phyloP scores from a whole-genome alignment of 2,329 filamentous ascomycete genomes.

The Tolypocladium album region DNA sequence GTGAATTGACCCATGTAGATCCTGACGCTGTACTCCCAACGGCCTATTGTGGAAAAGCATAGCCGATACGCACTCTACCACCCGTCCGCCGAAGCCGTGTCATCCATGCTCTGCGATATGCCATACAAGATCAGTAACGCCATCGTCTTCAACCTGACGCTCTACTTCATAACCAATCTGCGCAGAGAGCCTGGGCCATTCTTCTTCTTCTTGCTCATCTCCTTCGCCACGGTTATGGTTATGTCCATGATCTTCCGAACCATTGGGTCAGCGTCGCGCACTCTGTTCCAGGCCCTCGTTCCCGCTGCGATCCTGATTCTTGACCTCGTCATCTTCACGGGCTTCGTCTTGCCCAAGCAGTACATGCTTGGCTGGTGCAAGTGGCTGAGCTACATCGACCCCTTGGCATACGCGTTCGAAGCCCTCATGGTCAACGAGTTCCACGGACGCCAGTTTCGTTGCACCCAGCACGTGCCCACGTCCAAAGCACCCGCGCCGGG shows the following conservation, averaged over 20 bases:
- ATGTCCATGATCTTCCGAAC: slow-evolving; percentile 85
- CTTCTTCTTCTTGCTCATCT: slow-evolving; percentile 77
- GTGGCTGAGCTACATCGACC: slow-evolving; percentile 77
- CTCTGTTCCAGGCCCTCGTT: slow-evolving; percentile 53
- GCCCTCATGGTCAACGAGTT: slow-evolving; percentile 79
- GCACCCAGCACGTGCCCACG: slow-evolving; percentile 34
- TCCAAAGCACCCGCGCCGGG: background rate
- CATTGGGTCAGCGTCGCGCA: slow-evolving; percentile 66
- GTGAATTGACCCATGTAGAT: slow-evolving; percentile 37
- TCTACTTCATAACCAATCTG: slow-evolving; percentile 85
- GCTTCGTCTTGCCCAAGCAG: slow-evolving; percentile 52
- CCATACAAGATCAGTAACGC: slow-evolving; percentile 67
- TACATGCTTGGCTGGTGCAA: slow-evolving; percentile 74
- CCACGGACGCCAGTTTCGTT: slow-evolving; percentile 47
- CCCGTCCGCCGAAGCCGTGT: slow-evolving; percentile 76
- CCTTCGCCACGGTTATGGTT: slow-evolving; percentile 58
- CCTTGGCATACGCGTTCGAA: slow-evolving; percentile 73
- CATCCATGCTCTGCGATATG: slow-evolving; percentile 77
- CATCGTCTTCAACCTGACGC: slow-evolving; percentile 64
- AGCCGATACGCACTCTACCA: slow-evolving; percentile 79
- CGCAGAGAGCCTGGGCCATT: slow-evolving; percentile 64
- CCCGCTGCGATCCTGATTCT: slow-evolving; percentile 52
- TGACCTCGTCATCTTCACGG: slow-evolving; percentile 58
- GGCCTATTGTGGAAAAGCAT: slow-evolving; percentile 88
- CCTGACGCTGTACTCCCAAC: slow-evolving; percentile 75